These are phyloP conservation scores for Cladophialophora chaetospira DNA, from an alignment of 2,329 filamentous ascomycete genomes.

Conservation along the genomic window DNA sequence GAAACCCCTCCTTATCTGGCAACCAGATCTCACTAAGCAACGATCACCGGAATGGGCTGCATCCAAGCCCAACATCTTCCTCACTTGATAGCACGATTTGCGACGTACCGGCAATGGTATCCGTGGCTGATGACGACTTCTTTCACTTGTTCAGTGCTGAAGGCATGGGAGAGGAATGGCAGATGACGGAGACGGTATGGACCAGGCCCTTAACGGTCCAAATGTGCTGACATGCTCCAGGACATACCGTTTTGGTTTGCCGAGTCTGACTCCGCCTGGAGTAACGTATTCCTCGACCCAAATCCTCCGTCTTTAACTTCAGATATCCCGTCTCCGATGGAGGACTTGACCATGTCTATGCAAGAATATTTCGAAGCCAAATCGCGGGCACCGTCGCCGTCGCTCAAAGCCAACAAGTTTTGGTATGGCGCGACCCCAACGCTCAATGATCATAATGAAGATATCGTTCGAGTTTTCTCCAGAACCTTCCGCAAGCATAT, in stretches of 20 bases:
- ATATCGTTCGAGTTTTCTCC: slow-evolving; percentile 16
- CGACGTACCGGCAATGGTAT: background rate
- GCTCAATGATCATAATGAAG: slow-evolving; percentile 11
- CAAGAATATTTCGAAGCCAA: slow-evolving; percentile 24
- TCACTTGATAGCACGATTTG: background rate
- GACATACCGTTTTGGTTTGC: slow-evolving; percentile 21
- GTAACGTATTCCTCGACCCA: slow-evolving; percentile 10
- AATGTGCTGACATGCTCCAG: background rate
- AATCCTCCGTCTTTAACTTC: slow-evolving; percentile 8
- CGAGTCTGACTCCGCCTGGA: slow-evolving; percentile 11
- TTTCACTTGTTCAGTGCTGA: background rate
- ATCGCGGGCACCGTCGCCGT: slow-evolving; percentile 19
- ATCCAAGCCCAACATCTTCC: background rate
- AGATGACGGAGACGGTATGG: slow-evolving; percentile 13
- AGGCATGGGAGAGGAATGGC: slow-evolving; percentile 16
- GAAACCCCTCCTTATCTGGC: too few species aligned
- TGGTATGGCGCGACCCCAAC: slow-evolving; percentile 18
- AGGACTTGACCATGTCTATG: slow-evolving; percentile 13
- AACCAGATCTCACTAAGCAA: too few species aligned
- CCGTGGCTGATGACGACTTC: background rate
- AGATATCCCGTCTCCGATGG: slow-evolving; percentile 14
- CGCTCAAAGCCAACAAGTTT: slow-evolving; percentile 7
- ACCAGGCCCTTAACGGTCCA: background rate
- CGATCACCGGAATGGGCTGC: too few species aligned
- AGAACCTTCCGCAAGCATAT: slow-evolving; percentile 9